Conservation (phyloP, 2,329 filamentous ascomycete species). For the Penicillium oxalicum region DNA sequence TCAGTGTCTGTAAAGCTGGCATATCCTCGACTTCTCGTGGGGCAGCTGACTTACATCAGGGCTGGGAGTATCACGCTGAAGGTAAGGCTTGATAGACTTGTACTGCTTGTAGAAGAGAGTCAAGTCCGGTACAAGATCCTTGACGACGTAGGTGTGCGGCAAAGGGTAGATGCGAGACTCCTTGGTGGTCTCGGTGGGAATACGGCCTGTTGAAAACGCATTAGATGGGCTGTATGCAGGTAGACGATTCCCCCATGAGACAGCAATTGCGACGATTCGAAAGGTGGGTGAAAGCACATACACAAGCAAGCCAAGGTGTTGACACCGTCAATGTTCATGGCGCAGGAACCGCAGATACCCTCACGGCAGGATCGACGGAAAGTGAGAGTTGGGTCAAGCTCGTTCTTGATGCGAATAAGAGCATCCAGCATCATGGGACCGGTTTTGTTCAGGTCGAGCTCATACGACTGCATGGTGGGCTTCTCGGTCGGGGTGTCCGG, state of each 20-base stretch:
- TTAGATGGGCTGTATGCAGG: conserved; percentile 10
- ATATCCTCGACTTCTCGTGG: not conserved
- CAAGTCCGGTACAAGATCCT: conserved; percentile 95
- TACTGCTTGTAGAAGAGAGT: conserved; percentile 99
- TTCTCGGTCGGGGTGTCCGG: conserved; percentile 88
- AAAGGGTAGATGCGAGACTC: conserved; percentile 96
- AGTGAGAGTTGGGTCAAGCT: conserved; percentile 91
- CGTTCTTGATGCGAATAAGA: conserved; percentile 97
- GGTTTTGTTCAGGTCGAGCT: conserved; percentile 95
- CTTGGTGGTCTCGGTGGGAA: conserved; percentile 71
- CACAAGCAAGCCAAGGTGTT: conserved; percentile 97
- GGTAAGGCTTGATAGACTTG: conserved; percentile 98
- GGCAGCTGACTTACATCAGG: conserved; percentile 62
- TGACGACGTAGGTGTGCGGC: conserved; percentile 97
- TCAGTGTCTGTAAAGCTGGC: not conserved
- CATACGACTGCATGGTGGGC: conserved; percentile 92
- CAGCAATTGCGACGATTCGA: not conserved
- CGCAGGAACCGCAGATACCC: conserved; percentile 96
- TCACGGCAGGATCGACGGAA: conserved; percentile 95
- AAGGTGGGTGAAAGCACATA: conserved; percentile 48
- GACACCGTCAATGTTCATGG: conserved; percentile 99
- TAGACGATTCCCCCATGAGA: not conserved
- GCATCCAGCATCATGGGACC: conserved; percentile 98
- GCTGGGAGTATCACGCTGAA: conserved; percentile 80
- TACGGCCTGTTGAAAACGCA: conserved; percentile 61